Conservation (phyloP, 768 basidiomycete species). For the Podaxis sp. region DNA sequence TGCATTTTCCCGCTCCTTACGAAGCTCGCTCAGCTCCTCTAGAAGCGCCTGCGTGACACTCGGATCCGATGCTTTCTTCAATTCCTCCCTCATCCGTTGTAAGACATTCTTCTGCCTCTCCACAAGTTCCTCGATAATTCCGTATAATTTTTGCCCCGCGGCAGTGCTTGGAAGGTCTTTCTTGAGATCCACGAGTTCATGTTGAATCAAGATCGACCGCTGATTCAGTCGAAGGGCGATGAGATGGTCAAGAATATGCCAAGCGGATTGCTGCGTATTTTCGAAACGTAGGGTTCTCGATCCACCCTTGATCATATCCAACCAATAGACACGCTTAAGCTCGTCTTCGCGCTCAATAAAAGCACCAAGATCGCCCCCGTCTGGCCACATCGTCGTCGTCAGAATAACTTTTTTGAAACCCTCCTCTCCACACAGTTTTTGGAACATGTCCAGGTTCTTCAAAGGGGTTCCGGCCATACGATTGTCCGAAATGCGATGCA, state of each 20-base stretch:
- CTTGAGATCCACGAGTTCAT: constrained; percentile 44
- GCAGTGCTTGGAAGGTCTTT: constrained; percentile 49
- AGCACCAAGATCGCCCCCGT: not conserved
- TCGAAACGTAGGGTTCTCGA: not conserved
- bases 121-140: not conserved
- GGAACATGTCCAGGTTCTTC: constrained; percentile 3
- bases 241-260: not conserved
- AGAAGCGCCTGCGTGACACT: not conserved
- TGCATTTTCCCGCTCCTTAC: not conserved
- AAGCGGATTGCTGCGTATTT: not conserved
- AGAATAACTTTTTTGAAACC: constrained; percentile 3
- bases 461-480: not conserved
- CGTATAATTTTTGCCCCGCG: constrained; percentile 47
- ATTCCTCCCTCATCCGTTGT: not conserved
- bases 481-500: constrained; percentile 11
- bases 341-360: constrained; percentile 3
- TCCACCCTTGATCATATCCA: constrained; percentile 1
- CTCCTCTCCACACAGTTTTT: constrained; percentile 9
- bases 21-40: not conserved
- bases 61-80: constrained; percentile 3
- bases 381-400: constrained; percentile 15
- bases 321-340: constrained; percentile 4
- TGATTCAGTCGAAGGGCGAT: constrained; percentile 23
- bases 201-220: constrained; percentile 45
- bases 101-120: constrained; percentile 6